Evolutionary conservation across 805 yeast genomes (phyloP).

Genomic region (Millerozyma miso): DNA sequence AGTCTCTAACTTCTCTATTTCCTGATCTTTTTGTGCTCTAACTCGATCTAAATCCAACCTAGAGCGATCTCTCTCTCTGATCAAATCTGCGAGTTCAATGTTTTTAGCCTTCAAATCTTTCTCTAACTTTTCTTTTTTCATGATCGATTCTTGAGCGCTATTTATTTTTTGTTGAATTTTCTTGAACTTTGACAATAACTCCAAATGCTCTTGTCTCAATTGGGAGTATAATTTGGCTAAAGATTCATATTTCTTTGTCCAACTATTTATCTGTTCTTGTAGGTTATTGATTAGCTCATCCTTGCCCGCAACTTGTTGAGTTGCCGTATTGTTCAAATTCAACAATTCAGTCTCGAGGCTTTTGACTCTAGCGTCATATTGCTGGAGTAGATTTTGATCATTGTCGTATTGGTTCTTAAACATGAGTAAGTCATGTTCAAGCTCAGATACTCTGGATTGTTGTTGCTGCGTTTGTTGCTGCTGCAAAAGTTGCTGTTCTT

Average conservation of each 20-base stretch:
- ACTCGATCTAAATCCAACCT: constrained; percentile 73
- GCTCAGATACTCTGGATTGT: constrained; percentile 72
- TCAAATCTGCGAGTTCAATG: constrained; percentile 81
- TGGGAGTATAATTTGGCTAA: constrained; percentile 87
- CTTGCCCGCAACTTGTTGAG: constrained; percentile 69
- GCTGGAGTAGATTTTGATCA: constrained; percentile 78
- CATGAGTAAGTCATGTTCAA: constrained; percentile 75
- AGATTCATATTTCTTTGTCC: constrained; percentile 86
- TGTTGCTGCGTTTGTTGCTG: constrained; percentile 70
- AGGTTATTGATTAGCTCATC: constrained; percentile 64
- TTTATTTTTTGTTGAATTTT: constrained; percentile 82
- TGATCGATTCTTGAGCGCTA: constrained; percentile 84
- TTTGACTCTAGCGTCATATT: constrained; percentile 82
- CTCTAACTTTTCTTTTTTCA: constrained; percentile 76
- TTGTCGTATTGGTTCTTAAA: constrained; percentile 79
- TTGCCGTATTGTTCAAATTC: constrained; percentile 58
- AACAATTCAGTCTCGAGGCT: constrained; percentile 70
- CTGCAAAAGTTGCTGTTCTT: constrained; percentile 62
- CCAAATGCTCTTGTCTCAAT: constrained; percentile 86
- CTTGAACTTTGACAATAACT: constrained; percentile 70
- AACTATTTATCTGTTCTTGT: constrained; percentile 69
- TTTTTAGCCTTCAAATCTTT: constrained; percentile 81
- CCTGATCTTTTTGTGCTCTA: constrained; percentile 60
- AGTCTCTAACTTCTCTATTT: constrained; percentile 61
- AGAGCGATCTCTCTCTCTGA: constrained; percentile 86